Base-by-base conservation (phyloP, 805 yeast genomes). In the Hanseniaspora hatyaiensis region DNA sequence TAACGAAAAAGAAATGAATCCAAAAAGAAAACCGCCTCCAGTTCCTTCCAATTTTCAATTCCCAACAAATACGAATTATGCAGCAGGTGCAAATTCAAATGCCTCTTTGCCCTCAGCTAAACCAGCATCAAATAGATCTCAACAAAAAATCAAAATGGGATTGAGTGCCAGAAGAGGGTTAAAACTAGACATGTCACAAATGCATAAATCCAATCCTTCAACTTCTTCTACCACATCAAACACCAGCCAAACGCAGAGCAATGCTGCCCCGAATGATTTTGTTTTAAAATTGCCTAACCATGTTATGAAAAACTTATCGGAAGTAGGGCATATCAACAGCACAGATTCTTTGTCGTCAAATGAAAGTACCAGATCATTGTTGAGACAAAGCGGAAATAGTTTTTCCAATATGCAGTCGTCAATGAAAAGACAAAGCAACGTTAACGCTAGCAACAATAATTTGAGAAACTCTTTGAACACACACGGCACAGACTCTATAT, bases 101-200 rank as follows among this genome's bases (percentile, higher is more conserved):
- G n/a, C n/a, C n/a, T n/a, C n/a, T n/a, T n/a, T n/a, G n/a, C n/a
- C n/a, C n/a, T n/a, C n/a, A n/a, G n/a, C n/a, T n/a, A n/a, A 87
- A 68, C 73, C 86, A 80, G 64, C 85, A 76, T 73, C 94, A 74
- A 75, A 83, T 76, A 55, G 62, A 40, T 31, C 40, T 34, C 51
- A 74, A 84, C 82, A 92, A 78, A 80, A 70, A 72, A 72, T 58
- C 75, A 75, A 52, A 78, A 95, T 68, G 77, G 89, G 54, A 79
- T 73, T 58, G 82, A 95, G 64, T 80, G 84, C 56, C 82, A 78
- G 72, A 80, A 74, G 78, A 88, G 94, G 80, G 73, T 83, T 69
- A 77, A 65, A 64, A 75, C 71, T 96, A 75, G 48, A 49, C 23
- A 41, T 49, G 24, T 42, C 51, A 3, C 22, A 38, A 22, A 36